Base-by-base conservation (phyloP, 192 early-diverging fungal genomes). In the Backusella australiensis region DNA sequence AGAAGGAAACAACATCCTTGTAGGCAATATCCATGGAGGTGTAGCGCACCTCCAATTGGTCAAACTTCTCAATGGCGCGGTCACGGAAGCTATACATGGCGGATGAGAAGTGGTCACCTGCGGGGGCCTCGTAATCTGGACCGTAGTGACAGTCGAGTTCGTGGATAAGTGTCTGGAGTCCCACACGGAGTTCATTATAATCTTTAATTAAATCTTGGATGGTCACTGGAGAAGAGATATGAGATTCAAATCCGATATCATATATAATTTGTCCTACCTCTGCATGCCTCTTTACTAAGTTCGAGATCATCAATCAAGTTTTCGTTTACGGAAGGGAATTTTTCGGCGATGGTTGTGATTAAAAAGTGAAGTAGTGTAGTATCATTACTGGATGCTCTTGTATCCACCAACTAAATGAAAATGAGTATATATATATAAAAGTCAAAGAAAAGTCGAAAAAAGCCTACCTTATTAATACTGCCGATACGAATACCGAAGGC, bases 401-500 rank as follows among this genome's bases (percentile, higher is more conserved):
- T 96, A 71, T 96, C 94, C 44, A 96, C 92, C 81, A 94, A 81
- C 82, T 86, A 69, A 6, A 32, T 35, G 7, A 21, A 0, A 53
- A 53, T 38, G 2, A 21, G 35, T 35, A 32, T 32, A 32, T 32
- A 32, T 32, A 14, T 23, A 63, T 0, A 8, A 35, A 34, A 35
- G 3, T 26, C 15, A 71, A 17, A 4, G 36, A 2, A 49, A 12
- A 56, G 72, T 59, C 6, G 21, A 7, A 34, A 59, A 6, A n/a
- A 23, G 6, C 32, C 34, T 72, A 88, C 87, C 80, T 93, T 93
- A 73, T 95, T 95, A n/a, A 95, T 91, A 86, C 93, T 93, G 4
- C 88, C 86, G 80, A 94, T 93, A 81, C 90, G 93, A 75, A 95
- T 92, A 21, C 94, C 94, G 84, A 92, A 95, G 0, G 94, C 94